Evolutionary conservation across 169 alveolate species (phyloP).

Genomic region (Theileria parva): DNA sequence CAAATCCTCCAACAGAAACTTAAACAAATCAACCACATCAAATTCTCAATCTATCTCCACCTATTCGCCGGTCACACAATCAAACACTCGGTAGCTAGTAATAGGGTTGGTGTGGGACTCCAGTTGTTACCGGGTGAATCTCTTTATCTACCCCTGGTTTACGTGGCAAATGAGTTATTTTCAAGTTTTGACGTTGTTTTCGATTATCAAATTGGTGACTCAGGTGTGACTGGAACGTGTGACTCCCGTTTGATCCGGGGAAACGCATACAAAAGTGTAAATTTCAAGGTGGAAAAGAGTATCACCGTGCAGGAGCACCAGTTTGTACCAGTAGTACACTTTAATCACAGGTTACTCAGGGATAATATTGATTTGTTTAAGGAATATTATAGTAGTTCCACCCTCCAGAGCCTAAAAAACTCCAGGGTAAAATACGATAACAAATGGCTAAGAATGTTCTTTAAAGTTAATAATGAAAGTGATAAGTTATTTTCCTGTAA

Average conservation of each 20-base stretch:
- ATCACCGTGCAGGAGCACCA: neutral
- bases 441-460: constrained; percentile 7
- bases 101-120: neutral
- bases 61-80: neutral
- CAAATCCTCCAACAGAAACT: neutral
- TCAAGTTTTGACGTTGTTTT: neutral
- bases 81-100: no score
- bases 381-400: neutral
- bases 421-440: constrained; percentile 20
- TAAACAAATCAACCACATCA: neutral
- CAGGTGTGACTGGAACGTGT: neutral
- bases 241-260: neutral
- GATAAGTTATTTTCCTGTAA: constrained; percentile 23
- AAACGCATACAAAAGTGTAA: neutral
- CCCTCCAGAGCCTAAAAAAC: neutral
- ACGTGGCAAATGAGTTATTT: constrained; percentile 10
- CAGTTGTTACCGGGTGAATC: constrained; percentile 32
- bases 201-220: neutral
- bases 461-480: constrained; percentile 26
- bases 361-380: neutral
- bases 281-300: neutral
- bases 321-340: neutral
- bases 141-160: constrained; percentile 34
- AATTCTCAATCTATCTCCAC: neutral
- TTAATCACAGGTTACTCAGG: neutral